Conservation (phyloP, 2,329 filamentous ascomycete species). For the Fusarium napiforme region DNA sequence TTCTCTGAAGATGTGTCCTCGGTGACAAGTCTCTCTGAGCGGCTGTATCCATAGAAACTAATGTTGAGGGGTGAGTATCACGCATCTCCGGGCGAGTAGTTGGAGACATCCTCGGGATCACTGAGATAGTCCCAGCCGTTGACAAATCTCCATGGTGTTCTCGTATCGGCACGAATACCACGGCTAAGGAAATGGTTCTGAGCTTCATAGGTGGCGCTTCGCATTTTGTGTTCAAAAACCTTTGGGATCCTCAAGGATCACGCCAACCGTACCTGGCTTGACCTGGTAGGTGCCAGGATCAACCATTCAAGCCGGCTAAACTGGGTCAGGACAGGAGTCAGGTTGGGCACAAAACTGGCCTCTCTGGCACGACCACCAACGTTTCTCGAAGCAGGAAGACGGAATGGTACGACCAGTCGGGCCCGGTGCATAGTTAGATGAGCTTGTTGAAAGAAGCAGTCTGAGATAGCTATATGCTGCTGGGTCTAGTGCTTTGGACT, state of each 20-base stretch:
- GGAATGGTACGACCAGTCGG: too few relatives aligned
- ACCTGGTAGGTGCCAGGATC: too few relatives aligned
- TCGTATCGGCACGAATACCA: not conserved
- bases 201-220: not conserved
- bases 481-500: not conserved
- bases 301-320: too few relatives aligned
- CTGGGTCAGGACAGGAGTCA: too few relatives aligned
- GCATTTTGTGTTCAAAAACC: not conserved
- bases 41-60: not conserved
- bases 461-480: not conserved
- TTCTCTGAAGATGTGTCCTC: not conserved
- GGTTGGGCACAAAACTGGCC: too few relatives aligned
- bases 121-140: not conserved
- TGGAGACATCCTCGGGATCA: not conserved
- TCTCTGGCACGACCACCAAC: too few relatives aligned
- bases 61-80: not conserved
- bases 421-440: too few relatives aligned
- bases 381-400: too few relatives aligned
- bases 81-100: not conserved
- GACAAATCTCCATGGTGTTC: not conserved
- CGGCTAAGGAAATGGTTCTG: not conserved
- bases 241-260: too few relatives aligned
- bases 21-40: not conserved
- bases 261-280: too few relatives aligned
- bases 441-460: not conserved